These are phyloP conservation scores for Epithele typhae DNA, from an alignment of 768 basidiomycete species.

Conservation along the genomic window DNA sequence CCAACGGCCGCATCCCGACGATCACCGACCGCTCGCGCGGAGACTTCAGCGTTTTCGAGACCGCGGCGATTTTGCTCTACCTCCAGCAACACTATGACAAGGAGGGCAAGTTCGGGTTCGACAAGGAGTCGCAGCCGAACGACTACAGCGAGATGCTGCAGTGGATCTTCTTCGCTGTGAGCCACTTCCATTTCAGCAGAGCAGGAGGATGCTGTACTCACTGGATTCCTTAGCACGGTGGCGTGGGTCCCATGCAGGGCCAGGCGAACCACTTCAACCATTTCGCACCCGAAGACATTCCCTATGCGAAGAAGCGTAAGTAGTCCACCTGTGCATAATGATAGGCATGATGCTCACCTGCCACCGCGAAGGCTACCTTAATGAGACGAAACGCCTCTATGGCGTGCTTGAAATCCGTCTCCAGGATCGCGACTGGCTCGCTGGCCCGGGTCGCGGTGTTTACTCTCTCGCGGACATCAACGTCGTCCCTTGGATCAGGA, in stretches of 20 bases:
- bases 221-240: conserved; percentile 67
- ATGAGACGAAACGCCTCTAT: conserved; percentile 82
- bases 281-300: conserved; percentile 63
- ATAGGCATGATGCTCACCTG: conserved; percentile 4
- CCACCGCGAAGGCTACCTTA: conserved; percentile 54
- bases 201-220: no score
- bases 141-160: conserved; percentile 71
- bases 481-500: conserved; percentile 56
- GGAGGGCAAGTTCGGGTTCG: conserved; percentile 66
- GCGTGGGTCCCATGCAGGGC: conserved; percentile 86
- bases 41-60: conserved; percentile 70
- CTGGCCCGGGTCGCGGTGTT: conserved; percentile 66
- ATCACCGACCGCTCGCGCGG: conserved; percentile 58
- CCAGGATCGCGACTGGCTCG: conserved; percentile 71
- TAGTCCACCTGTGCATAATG: conserved; percentile 8
- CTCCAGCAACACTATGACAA: conserved; percentile 78
- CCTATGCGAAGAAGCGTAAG: conserved; percentile 64
- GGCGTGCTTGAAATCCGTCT: conserved; percentile 79
- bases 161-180: conserved; percentile 83
- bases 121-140: conserved; percentile 45
- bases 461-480: conserved; percentile 74
- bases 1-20: conserved; percentile 69
- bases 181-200: no score
- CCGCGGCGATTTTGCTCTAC: conserved; percentile 80
- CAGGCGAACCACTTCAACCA: conserved; percentile 67